These are phyloP conservation scores for Rhodofomes roseus DNA, from an alignment of 1,284 basidiomycete species.

Conservation along the genomic window DNA sequence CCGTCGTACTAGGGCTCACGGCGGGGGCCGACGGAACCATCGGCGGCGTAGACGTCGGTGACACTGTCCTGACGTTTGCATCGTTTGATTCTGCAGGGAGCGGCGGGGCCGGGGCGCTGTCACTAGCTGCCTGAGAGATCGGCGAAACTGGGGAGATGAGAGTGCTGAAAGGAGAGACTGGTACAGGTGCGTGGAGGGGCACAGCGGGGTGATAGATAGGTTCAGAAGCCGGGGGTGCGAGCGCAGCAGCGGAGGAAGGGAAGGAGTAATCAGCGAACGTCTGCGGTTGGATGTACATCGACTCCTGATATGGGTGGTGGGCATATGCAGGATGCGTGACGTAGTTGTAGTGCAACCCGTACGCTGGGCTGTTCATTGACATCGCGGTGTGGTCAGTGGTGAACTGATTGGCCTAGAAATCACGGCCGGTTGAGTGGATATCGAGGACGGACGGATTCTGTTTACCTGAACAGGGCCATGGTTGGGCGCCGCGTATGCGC, in stretches of 20 bases:
- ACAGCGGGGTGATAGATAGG: background rate
- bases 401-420: background rate
- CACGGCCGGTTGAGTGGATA: background rate
- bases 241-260: background rate
- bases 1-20: background rate
- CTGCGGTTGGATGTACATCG: conserved; percentile 9
- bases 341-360: conserved; percentile 5
- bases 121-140: background rate
- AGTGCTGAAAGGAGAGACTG: conserved; percentile 23
- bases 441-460: background rate
- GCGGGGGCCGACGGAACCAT: background rate
- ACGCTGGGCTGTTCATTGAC: background rate
- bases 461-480: background rate
- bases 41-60: background rate
- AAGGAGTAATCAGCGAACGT: background rate
- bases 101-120: background rate
- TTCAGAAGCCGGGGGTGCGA: background rate
- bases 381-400: background rate
- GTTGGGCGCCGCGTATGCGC: background rate
- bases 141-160: conserved; percentile 13
- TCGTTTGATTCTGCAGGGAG: background rate
- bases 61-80: background rate
- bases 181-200: conserved; percentile 26
- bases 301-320: conserved; percentile 7
- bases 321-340: background rate